phyloP scores from a whole-genome alignment of 1,284 basidiomycete genomes.

The Tylopilus sp. region DNA sequence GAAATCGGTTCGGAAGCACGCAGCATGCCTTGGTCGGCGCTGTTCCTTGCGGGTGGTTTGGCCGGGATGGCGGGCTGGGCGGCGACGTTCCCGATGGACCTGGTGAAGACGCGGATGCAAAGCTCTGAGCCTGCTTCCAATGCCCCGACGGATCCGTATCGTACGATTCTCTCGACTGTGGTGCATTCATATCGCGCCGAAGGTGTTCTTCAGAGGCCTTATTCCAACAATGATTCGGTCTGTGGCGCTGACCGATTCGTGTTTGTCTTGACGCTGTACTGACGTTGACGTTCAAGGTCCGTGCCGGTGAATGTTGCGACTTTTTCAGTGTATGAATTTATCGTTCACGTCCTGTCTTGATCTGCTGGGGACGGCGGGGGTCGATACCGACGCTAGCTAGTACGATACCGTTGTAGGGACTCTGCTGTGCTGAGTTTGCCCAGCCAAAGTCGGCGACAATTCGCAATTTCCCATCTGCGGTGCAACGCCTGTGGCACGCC shows the following conservation, averaged over 20 bases:
- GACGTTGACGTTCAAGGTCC: constrained; percentile 34
- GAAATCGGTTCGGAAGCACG: constrained; percentile 45
- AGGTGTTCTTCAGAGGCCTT: constrained; percentile 76
- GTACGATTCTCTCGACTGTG: constrained; percentile 54
- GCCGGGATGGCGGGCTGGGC: constrained; percentile 74
- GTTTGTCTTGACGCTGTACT: not conserved
- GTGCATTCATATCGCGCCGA: constrained; percentile 60
- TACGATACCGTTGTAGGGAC: no score
- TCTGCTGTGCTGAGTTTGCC: constrained; percentile 33
- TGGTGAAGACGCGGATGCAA: constrained; percentile 85
- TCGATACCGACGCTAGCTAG: no score
- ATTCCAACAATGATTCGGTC: constrained; percentile 77
- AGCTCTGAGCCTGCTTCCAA: constrained; percentile 40
- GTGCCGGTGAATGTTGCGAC: constrained; percentile 56
- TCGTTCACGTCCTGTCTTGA: constrained; percentile 20
- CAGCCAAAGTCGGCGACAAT: constrained; percentile 24
- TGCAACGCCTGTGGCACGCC: constrained; percentile 26
- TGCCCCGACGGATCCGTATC: constrained; percentile 55
- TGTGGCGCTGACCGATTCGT: constrained; percentile 26
- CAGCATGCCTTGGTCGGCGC: constrained; percentile 47
- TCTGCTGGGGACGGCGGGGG: no score
- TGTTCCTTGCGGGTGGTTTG: constrained; percentile 74
- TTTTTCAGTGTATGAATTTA: constrained; percentile 49
- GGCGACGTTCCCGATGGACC: constrained; percentile 79
- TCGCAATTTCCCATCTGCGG: constrained; percentile 36